Evolutionary conservation across 306 rosid genomes (phyloP).

Genomic region (Mucuna pruriens): DNA sequence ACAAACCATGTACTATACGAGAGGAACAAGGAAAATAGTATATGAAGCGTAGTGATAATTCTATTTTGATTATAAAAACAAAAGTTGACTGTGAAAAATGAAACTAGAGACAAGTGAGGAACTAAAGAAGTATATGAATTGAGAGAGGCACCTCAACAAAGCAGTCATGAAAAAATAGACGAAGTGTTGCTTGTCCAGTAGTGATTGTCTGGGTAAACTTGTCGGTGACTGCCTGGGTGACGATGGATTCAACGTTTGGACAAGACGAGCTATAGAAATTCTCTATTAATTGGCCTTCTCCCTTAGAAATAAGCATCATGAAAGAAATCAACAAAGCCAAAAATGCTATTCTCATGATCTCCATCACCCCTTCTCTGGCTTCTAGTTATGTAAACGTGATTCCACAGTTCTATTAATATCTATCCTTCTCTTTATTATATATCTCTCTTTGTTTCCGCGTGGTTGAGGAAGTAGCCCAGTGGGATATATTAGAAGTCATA

Average conservation of each 20-base stretch:
- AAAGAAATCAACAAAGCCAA: constrained; percentile 36
- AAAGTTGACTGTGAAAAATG: no score
- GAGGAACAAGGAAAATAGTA: neutral
- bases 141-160: constrained; percentile 66
- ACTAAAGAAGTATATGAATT: neutral
- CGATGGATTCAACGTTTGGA: constrained; percentile 71
- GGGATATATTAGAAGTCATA: neutral
- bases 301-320: constrained; percentile 23
- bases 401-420: no score
- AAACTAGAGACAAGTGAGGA: neutral
- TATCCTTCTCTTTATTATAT: neutral
- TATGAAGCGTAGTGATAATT: neutral
- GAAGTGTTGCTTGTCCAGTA: constrained; percentile 76
- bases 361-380: constrained; percentile 33
- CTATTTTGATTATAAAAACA: neutral
- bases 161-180: constrained; percentile 88
- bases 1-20: neutral
- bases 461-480: neutral
- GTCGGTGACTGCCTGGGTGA: constrained; percentile 63
- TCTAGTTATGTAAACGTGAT: neutral
- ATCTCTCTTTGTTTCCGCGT: neutral
- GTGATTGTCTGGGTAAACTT: constrained; percentile 58
- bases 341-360: constrained; percentile 25
- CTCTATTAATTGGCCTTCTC: constrained; percentile 55
- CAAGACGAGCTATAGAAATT: constrained; percentile 67